Percentiles rank a stretch among this genome's conserved stretches.
Evolutionary conservation across 2,329 filamentous ascomycete genomes (phyloP).

Genomic region (Beauveria brongniartii): DNA sequence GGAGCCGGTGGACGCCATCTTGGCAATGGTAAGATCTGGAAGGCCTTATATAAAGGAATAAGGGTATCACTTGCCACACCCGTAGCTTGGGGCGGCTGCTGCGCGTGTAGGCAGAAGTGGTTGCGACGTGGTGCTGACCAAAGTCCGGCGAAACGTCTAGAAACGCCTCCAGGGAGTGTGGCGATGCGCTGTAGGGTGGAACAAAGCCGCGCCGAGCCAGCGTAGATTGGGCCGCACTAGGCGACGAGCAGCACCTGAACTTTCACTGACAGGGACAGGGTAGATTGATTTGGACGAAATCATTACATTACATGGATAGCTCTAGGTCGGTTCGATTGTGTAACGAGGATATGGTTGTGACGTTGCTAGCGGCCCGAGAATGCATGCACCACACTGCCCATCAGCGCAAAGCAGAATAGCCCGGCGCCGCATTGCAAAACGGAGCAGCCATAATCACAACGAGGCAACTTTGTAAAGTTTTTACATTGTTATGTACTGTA

Average conservation of each 20-base stretch:
- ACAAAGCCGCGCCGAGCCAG: slow-evolving; percentile 3
- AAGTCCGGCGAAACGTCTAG: slow-evolving; percentile 11
- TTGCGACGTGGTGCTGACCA: slow-evolving; percentile 10
- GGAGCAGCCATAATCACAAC: too few relatives aligned
- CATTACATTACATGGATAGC: too few relatives aligned
- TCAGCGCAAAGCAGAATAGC: too few relatives aligned
- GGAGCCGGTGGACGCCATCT: slow-evolving; percentile 44
- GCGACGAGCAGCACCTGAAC: neutral
- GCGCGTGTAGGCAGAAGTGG: slow-evolving; percentile 6
- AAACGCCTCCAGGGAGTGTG: slow-evolving; percentile 3
- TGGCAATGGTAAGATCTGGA: slow-evolving; percentile 13
- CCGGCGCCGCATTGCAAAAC: too few relatives aligned
- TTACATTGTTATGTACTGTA: neutral
- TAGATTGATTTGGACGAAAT: too few relatives aligned
- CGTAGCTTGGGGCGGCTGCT: neutral
- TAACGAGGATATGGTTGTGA: too few relatives aligned
- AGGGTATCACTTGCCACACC: neutral
- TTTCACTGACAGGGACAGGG: too few relatives aligned
- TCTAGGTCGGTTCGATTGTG: too few relatives aligned
- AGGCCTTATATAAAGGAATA: neutral
- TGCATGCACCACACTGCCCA: too few relatives aligned
- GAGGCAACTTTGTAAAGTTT: neutral
- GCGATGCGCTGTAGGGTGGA: slow-evolving; percentile 8
- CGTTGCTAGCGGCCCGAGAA: too few relatives aligned
- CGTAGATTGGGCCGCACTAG: neutral